A percentile compares a stretch with the other conserved stretches of the same genome.
These are phyloP conservation scores for Bacidia gigantensis DNA, from an alignment of 495 filamentous ascomycete species.

Conservation along the genomic window DNA sequence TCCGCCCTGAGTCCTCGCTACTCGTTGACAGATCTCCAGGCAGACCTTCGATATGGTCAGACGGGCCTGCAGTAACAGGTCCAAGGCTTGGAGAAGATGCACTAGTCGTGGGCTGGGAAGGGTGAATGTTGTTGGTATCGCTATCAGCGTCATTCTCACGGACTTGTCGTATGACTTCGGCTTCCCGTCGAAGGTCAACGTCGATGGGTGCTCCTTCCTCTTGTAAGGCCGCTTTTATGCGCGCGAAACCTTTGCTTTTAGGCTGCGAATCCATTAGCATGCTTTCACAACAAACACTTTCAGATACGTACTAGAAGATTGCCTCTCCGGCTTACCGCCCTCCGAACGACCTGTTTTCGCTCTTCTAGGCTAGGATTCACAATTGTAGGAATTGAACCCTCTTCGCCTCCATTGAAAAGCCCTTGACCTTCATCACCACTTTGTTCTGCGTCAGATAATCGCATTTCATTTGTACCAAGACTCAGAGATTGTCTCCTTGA, in stretches of 20 bases:
- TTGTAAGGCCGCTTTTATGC: constrained; percentile 74
- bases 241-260: constrained; percentile 88
- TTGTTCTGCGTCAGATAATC: constrained; percentile 60
- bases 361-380: constrained; percentile 22
- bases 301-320: constrained; percentile 61
- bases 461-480: constrained; percentile 71
- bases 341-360: constrained; percentile 35
- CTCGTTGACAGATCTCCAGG: constrained; percentile 49
- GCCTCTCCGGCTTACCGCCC: constrained; percentile 69
- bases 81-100: constrained; percentile 28
- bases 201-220: constrained; percentile 83
- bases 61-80: constrained; percentile 15
- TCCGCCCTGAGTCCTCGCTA: constrained; percentile 29
- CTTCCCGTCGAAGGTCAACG: constrained; percentile 77
- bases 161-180: constrained; percentile 87
- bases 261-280: constrained; percentile 39
- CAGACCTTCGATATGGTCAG: constrained; percentile 42
- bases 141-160: constrained; percentile 51
- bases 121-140: constrained; percentile 26
- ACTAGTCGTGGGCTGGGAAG: constrained; percentile 33
- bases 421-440: constrained; percentile 61
- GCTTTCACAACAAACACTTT: background rate
- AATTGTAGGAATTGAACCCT: constrained; percentile 10
- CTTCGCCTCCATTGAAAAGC: constrained; percentile 13
- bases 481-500: constrained; percentile 71